Base-by-base conservation (phyloP, 495 filamentous ascomycete species). In the Penicillium alfredii region DNA sequence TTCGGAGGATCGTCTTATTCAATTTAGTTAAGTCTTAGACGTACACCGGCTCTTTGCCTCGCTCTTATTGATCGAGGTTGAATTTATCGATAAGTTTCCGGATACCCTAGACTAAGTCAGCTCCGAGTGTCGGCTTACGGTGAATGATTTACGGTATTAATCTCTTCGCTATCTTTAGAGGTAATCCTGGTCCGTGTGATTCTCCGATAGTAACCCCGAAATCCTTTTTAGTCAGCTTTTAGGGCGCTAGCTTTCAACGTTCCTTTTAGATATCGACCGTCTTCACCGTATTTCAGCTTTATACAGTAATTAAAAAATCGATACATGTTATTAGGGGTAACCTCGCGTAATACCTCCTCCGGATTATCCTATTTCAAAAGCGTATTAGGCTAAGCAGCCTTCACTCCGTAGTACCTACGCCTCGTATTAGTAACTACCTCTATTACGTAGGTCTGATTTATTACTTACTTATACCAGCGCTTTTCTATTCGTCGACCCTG, bases 21-120 rank as follows among this genome's bases (percentile, higher is more conserved):
- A 55, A 45, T 34, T 50, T 30, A 10, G 47, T 51, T 16, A 51
- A 42, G 40, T 51, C 47, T 35, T 55, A 24, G 24, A 55, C 34
- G 23, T 51, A 55, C 6, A 51, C 42, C 9, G 38, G 47, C 18
- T 24, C 23, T 36, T 55, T 55, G 15, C 40, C 47, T 13, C 37
- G 33, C 33, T 47, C 40, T 10, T 44, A 15, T 32, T 21, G 18
- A 44, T 42, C 28, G 12, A 55, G 41, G 13, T 44, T 28, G 18
- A 26, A 52, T 40, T 54, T 46, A 23, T 44, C 35, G 22, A 47
- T 47, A 17, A 47, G 44, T 33, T 38, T 47, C 21, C 33, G 33
- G 22, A 47, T 42, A 18, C 42, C 42, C 42, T 40, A 15, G 29
- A 20, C 33, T n/a, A 3, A n/a, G 16, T 32, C 42, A 15, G 40